A percentile compares a stretch with the other conserved stretches of the same genome.
These are phyloP conservation scores for Pyrenochaeta sp. DNA, from an alignment of 2,329 filamentous ascomycete species.

Conservation along the genomic window DNA sequence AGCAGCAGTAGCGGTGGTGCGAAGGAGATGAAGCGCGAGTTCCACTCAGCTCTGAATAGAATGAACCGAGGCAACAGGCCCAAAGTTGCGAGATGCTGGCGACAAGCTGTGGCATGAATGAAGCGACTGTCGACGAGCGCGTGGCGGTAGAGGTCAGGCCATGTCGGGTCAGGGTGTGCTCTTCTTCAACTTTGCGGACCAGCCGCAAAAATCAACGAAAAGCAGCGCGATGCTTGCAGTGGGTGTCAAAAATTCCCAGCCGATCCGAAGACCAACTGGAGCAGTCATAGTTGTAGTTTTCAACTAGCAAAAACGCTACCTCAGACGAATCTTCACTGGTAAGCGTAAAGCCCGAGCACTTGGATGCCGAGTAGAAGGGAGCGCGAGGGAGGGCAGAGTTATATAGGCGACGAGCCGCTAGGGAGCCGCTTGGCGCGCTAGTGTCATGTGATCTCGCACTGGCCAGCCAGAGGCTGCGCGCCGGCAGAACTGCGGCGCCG, in stretches of 20 bases:
- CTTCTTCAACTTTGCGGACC: constrained; percentile 41
- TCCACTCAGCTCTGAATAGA: too few relatives aligned
- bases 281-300: constrained; percentile 82
- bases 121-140: too few relatives aligned
- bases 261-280: constrained; percentile 74
- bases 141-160: background rate
- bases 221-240: constrained; percentile 33
- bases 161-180: constrained; percentile 4
- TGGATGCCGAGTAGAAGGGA: constrained; percentile 15
- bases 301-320: constrained; percentile 89
- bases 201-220: constrained; percentile 43
- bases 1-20: too few relatives aligned
- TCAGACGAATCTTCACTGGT: constrained; percentile 89
- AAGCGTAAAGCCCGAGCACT: constrained; percentile 80
- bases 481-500: background rate
- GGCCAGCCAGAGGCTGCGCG: background rate
- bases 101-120: too few relatives aligned
- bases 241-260: constrained; percentile 80
- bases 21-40: too few relatives aligned
- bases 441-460: constrained; percentile 18
- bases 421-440: constrained; percentile 30
- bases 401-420: constrained; percentile 9
- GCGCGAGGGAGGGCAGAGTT: constrained; percentile 12
- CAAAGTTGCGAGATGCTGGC: too few relatives aligned
- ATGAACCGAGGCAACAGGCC: too few relatives aligned